Percentiles rank a stretch among this genome's conserved stretches.
Evolutionary conservation across 257 asterid species (phyloP).

Genomic region (Lavandula angustifolia): DNA sequence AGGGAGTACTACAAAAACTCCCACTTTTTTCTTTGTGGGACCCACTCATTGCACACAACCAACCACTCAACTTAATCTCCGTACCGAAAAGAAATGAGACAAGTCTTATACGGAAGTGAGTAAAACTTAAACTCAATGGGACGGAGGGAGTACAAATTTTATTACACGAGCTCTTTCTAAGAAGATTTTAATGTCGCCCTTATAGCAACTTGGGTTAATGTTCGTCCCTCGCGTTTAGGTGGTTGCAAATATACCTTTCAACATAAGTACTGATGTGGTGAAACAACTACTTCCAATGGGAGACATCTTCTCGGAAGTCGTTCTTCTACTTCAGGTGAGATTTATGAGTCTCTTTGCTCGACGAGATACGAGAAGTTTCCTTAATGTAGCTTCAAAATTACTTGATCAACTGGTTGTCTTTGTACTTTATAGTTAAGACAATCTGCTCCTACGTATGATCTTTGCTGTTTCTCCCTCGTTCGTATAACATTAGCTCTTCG

Average conservation of each 20-base stretch:
- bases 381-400: too few relatives aligned
- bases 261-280: constrained; percentile 85
- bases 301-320: constrained; percentile 82
- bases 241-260: constrained; percentile 91
- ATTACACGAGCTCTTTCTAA: not conserved
- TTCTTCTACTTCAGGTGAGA: constrained; percentile 85
- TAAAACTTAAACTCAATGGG: too few relatives aligned
- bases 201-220: not conserved
- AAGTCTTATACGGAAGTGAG: too few relatives aligned
- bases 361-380: not conserved
- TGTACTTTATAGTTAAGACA: too few relatives aligned
- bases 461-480: not conserved
- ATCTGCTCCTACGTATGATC: not conserved
- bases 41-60: too few relatives aligned
- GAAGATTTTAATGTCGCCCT: not conserved
- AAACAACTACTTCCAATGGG: constrained; percentile 99
- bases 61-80: too few relatives aligned
- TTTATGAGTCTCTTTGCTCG: not conserved
- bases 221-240: constrained; percentile 40
- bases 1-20: too few relatives aligned
- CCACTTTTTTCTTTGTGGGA: too few relatives aligned
- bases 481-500: too few relatives aligned
- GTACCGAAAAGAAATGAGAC: too few relatives aligned
- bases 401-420: too few relatives aligned
- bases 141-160: too few relatives aligned